These are phyloP conservation scores for Mycena vulgaris DNA, from an alignment of 768 basidiomycete species.

Conservation along the genomic window DNA sequence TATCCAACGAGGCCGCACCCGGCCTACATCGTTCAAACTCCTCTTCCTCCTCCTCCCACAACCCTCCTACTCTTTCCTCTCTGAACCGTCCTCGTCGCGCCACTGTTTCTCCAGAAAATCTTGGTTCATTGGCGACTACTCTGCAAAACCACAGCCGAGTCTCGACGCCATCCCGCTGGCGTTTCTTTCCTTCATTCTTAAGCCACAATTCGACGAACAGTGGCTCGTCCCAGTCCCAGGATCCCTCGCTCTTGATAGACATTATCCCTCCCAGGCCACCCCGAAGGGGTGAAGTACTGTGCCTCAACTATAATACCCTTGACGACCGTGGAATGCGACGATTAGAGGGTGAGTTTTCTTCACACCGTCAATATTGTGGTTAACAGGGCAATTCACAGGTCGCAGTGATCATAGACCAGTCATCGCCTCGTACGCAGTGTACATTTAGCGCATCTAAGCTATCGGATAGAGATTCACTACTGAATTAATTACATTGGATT, in stretches of 20 bases:
- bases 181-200: conserved; percentile 61
- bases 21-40: conserved; percentile 26
- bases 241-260: conserved; percentile 39
- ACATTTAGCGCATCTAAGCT: conserved; percentile 72
- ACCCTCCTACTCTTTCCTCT: conserved; percentile 7
- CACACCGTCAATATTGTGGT: not conserved
- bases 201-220: conserved; percentile 45
- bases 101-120: conserved; percentile 27
- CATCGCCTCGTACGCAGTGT: conserved; percentile 83
- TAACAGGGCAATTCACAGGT: conserved; percentile 50
- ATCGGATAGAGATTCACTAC: conserved; percentile 7
- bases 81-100: conserved; percentile 27
- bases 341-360: conserved; percentile 59
- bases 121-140: conserved; percentile 24
- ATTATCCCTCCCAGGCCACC: conserved; percentile 48
- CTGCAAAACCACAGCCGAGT: conserved; percentile 35
- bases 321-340: conserved; percentile 83
- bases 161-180: conserved; percentile 53
- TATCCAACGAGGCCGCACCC: conserved; percentile 9
- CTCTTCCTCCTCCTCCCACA: not conserved
- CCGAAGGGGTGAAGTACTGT: conserved; percentile 79
- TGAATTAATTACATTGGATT: conserved; percentile 20
- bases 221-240: conserved; percentile 47
- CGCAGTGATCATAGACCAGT: conserved; percentile 90
- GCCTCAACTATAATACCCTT: conserved; percentile 80